These are phyloP conservation scores for Botryotinia globosa DNA, from an alignment of 2,329 filamentous ascomycete genomes.

Conservation along the genomic window DNA sequence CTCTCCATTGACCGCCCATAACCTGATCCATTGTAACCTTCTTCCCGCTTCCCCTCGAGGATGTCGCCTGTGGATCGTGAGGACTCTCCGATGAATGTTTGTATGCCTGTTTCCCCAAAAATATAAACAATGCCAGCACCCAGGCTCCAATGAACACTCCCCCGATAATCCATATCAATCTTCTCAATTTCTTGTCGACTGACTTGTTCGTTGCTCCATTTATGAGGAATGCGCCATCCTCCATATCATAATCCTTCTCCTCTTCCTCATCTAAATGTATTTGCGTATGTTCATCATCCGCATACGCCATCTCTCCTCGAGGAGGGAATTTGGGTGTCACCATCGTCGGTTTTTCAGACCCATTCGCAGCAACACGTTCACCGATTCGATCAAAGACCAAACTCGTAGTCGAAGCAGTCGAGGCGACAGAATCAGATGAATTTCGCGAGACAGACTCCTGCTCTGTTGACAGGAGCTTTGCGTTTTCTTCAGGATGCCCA, in stretches of 20 bases:
- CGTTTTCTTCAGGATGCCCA: constrained; percentile 34
- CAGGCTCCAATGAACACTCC: constrained; percentile 64
- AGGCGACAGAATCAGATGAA: constrained; percentile 57
- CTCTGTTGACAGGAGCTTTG: constrained; percentile 31
- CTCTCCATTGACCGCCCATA: constrained; percentile 61
- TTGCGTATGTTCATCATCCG: constrained; percentile 32
- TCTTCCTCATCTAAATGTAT: constrained; percentile 33
- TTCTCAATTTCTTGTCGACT: constrained; percentile 64
- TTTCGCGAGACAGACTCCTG: constrained; percentile 26
- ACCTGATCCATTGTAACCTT: constrained; percentile 72
- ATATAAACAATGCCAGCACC: constrained; percentile 65
- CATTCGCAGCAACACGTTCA: constrained; percentile 43
- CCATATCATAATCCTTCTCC: constrained; percentile 45
- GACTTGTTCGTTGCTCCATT: constrained; percentile 43
- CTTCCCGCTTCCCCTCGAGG: constrained; percentile 62
- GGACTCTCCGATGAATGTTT: constrained; percentile 60
- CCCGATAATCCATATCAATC: constrained; percentile 53
- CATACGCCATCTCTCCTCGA: constrained; percentile 31
- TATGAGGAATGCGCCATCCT: constrained; percentile 43
- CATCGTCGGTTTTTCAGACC: constrained; percentile 29
- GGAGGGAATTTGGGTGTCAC: constrained; percentile 34
- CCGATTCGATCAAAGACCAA: constrained; percentile 75
- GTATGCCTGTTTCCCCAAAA: constrained; percentile 64
- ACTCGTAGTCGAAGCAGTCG: constrained; percentile 73
- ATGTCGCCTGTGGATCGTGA: constrained; percentile 67